phyloP scores from a whole-genome alignment of 495 filamentous ascomycete genomes.

The Penicillium cataractarum region DNA sequence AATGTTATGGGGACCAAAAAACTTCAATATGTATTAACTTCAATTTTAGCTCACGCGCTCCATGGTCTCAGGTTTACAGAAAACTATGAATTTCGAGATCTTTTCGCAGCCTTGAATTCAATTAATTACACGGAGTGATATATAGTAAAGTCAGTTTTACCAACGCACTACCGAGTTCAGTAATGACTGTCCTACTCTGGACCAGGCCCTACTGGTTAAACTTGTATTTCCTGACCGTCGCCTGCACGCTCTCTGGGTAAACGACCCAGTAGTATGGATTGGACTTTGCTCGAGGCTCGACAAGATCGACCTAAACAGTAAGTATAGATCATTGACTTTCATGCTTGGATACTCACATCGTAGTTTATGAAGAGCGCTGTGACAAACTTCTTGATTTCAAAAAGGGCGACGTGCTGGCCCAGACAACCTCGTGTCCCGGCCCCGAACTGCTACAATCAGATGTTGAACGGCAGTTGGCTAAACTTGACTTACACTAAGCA shows the following conservation, averaged over 20 bases:
- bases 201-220: not conserved
- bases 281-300: slow-evolving; percentile 1
- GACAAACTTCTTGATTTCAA: slow-evolving; percentile 34
- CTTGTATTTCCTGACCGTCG: slow-evolving; percentile 5
- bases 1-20: too few relatives aligned
- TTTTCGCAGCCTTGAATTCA: not conserved
- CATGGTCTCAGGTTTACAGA: too few relatives aligned
- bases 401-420: slow-evolving; percentile 26
- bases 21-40: too few relatives aligned
- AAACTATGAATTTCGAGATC: too few relatives aligned
- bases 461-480: not conserved
- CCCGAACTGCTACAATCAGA: slow-evolving; percentile 29
- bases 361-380: slow-evolving; percentile 14
- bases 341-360: slow-evolving; percentile 7
- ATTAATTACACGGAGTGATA: not conserved
- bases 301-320: slow-evolving; percentile 2
- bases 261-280: slow-evolving; percentile 13
- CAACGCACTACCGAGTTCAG: not conserved
- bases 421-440: slow-evolving; percentile 29
- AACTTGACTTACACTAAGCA: slow-evolving; percentile 26
- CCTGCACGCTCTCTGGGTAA: slow-evolving; percentile 15
- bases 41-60: too few relatives aligned
- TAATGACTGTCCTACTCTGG: not conserved
- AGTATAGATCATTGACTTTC: not conserved
- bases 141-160: not conserved